Conservation (phyloP, 2,329 filamentous ascomycete species). For the Aureobasidium sp. region DNA sequence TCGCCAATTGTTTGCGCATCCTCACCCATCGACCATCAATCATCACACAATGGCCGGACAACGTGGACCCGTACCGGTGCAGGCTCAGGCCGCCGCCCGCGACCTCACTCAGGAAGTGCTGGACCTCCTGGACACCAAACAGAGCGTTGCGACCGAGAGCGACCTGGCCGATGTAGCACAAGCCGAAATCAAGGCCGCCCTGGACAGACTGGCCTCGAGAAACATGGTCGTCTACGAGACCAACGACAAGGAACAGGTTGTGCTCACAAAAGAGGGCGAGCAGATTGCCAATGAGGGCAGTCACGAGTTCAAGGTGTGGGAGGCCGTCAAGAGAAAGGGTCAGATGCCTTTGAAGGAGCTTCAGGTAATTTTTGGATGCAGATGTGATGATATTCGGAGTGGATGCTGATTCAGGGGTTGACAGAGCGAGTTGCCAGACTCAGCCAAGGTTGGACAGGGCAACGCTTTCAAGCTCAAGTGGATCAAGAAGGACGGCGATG, state of each 20-base stretch:
- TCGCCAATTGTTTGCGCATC: not conserved
- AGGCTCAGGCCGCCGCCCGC: slow-evolving; percentile 30
- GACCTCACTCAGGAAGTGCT: slow-evolving; percentile 73
- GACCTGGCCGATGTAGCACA: slow-evolving; percentile 30
- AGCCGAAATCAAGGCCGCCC: slow-evolving; percentile 66
- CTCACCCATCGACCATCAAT: not conserved
- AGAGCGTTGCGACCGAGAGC: slow-evolving; percentile 25
- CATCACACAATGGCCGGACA: slow-evolving; percentile 36
- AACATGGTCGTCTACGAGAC: slow-evolving; percentile 84
- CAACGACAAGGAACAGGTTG: slow-evolving; percentile 68
- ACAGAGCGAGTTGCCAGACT: slow-evolving; percentile 63
- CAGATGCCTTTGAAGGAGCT: slow-evolving; percentile 42
- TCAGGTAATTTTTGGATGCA: slow-evolving; percentile 27
- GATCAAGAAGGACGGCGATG: slow-evolving; percentile 56
- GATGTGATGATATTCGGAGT: not conserved
- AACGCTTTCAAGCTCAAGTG: slow-evolving; percentile 79
- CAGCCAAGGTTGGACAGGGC: slow-evolving; percentile 79
- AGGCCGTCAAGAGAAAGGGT: slow-evolving; percentile 39
- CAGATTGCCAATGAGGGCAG: slow-evolving; percentile 54
- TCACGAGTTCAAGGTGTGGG: slow-evolving; percentile 47
- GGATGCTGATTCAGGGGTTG: slow-evolving; percentile 5
- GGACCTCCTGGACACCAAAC: slow-evolving; percentile 51
- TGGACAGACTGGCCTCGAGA: slow-evolving; percentile 78
- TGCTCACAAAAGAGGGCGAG: slow-evolving; percentile 74
- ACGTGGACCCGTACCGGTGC: slow-evolving; percentile 43